Evolutionary conservation across 805 yeast genomes (phyloP).

Genomic region (Scheffersomyces spartinae): DNA sequence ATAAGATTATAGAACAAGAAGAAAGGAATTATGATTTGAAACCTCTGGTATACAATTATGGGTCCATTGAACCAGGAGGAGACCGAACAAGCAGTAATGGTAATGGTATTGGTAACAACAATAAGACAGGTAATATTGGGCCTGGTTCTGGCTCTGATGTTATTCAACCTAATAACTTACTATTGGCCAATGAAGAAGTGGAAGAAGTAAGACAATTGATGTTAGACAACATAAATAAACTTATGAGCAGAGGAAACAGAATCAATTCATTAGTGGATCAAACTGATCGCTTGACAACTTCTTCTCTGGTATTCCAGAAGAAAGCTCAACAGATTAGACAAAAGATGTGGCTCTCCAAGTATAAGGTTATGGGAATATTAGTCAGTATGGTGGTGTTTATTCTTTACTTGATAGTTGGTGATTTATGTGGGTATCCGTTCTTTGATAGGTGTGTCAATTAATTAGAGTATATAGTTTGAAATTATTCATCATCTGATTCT

Average conservation of each 20-base stretch:
- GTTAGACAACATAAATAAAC: conserved; percentile 62
- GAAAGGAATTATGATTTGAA: conserved; percentile 34
- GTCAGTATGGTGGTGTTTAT: conserved; percentile 11
- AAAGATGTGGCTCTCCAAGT: conserved; percentile 69
- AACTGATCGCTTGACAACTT: conserved; percentile 59
- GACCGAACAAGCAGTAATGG: conserved; percentile 7
- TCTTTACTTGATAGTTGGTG: conserved; percentile 36
- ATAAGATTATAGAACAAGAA: conserved; percentile 43
- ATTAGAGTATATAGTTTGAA: conserved; percentile 2
- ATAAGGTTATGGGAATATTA: conserved; percentile 2
- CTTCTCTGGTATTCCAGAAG: conserved; percentile 59
- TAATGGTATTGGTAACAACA: too few species aligned
- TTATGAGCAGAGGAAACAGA: conserved; percentile 70
- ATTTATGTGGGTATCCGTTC: conserved; percentile 44
- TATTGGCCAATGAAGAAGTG: conserved; percentile 41
- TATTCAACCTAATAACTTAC: conserved; percentile 24
- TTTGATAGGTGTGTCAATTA: conserved; percentile 25
- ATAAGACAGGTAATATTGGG: too few species aligned
- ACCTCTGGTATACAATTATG: conserved; percentile 20
- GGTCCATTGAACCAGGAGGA: conserved; percentile 13
- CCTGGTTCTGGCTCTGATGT: conserved; percentile 10
- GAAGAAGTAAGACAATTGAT: conserved; percentile 55
- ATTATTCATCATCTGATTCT: conserved; percentile 1
- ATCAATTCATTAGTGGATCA: conserved; percentile 64
- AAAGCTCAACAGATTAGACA: conserved; percentile 53